A percentile compares a stretch with the other conserved stretches of the same genome.
These are phyloP conservation scores for Dacryopinax spathularia DNA, from an alignment of 768 basidiomycete species.

Conservation along the genomic window DNA sequence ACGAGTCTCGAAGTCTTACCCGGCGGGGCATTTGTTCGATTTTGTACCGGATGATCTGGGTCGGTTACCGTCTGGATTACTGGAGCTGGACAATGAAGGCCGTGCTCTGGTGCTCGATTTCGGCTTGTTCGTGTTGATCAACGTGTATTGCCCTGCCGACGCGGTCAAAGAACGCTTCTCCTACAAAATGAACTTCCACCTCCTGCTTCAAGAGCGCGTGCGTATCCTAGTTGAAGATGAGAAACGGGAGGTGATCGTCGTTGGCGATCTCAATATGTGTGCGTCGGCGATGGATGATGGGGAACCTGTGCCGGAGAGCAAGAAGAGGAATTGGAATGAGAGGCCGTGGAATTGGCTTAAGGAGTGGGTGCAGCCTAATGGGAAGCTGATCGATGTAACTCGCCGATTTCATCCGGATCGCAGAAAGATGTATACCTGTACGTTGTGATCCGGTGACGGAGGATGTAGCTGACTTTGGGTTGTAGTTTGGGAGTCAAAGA, in stretches of 20 bases:
- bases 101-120: conserved; percentile 28
- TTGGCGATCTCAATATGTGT: conserved; percentile 34
- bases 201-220: conserved; percentile 25
- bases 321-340: conserved; percentile 26
- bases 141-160: conserved; percentile 33
- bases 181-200: conserved; percentile 31
- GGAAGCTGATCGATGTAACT: conserved; percentile 28
- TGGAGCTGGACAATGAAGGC: conserved; percentile 28
- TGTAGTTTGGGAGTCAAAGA: conserved; percentile 29
- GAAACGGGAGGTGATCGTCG: conserved; percentile 27
- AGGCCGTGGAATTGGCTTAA: conserved; percentile 28
- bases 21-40: conserved; percentile 34
- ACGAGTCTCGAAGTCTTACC: conserved; percentile 41
- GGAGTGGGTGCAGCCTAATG: conserved; percentile 23
- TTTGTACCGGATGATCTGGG: conserved; percentile 31
- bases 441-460: neutral
- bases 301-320: conserved; percentile 22
- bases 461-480: neutral
- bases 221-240: conserved; percentile 22
- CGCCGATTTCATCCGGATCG: conserved; percentile 26
- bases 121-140: conserved; percentile 33
- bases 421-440: conserved; percentile 31
- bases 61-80: conserved; percentile 24
- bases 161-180: conserved; percentile 30
- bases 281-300: conserved; percentile 28